A percentile compares a stretch with the other conserved stretches of the same genome.
Conservation (phyloP, 176 grass and related monocot species). For the Musa troglodytarum region DNA sequence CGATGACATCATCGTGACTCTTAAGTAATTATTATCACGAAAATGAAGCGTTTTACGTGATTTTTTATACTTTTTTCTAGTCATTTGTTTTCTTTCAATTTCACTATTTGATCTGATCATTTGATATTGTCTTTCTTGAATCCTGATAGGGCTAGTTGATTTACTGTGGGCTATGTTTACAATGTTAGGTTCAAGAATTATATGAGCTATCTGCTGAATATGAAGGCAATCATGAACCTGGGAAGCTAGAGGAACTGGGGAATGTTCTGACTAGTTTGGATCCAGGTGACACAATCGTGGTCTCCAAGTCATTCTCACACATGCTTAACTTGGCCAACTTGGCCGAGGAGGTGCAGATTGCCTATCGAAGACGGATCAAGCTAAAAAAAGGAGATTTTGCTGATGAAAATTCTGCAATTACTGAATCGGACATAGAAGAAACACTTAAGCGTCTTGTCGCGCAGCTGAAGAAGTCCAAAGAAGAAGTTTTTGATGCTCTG, state of each 20-base stretch:
- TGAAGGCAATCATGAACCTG: constrained; percentile 1
- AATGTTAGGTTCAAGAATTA: constrained; percentile 2
- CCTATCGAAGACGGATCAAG: constrained; percentile 4
- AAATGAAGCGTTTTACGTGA: too few species aligned
- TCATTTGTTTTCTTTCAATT: background rate
- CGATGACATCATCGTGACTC: too few species aligned
- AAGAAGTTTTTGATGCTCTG: constrained; percentile 14
- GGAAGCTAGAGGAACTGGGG: constrained; percentile 7
- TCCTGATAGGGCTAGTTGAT: background rate
- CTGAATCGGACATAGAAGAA: constrained; percentile 10
- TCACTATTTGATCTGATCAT: background rate
- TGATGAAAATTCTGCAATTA: constrained; percentile 14
- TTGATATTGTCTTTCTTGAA: background rate
- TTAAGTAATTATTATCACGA: too few species aligned
- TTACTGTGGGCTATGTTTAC: background rate
- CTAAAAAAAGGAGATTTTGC: constrained; percentile 11
- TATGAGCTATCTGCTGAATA: constrained; percentile 14
- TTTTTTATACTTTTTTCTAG: background rate
- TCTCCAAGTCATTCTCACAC: constrained; percentile 14
- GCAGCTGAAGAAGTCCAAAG: constrained; percentile 10
- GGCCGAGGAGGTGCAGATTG: constrained; percentile 16
- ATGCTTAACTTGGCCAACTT: constrained; percentile 19
- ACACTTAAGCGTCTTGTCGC: constrained; percentile 5
- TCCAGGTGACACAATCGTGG: constrained; percentile 3
- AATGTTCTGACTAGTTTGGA: constrained; percentile 11